These are phyloP conservation scores for Aspergillus cavernicola DNA, from an alignment of 495 filamentous ascomycete species.

Conservation along the genomic window DNA sequence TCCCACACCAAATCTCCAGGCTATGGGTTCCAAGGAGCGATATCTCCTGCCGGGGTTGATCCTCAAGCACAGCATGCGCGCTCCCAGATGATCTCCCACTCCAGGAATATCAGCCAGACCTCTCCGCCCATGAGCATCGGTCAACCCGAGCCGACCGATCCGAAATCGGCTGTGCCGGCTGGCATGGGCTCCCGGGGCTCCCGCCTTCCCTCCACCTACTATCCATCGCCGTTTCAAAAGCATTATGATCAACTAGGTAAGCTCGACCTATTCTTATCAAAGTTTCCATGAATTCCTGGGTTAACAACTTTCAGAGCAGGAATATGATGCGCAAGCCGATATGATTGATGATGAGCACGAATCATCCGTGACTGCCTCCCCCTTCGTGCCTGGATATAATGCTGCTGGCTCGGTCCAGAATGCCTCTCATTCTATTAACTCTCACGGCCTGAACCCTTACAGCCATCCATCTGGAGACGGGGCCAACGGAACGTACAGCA, in stretches of 20 bases:
- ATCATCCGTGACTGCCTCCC: slow-evolving; percentile 61
- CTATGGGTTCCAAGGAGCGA: slow-evolving; percentile 64
- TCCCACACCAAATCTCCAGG: slow-evolving; percentile 65
- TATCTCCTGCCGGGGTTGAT: slow-evolving; percentile 66
- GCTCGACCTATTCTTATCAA: slow-evolving; percentile 25
- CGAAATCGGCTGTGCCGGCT: slow-evolving; percentile 28
- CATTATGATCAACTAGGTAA: slow-evolving; percentile 98
- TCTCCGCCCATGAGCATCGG: slow-evolving; percentile 43
- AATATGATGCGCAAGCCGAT: slow-evolving; percentile 95
- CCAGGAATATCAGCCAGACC: slow-evolving; percentile 36
- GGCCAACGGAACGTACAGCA: slow-evolving; percentile 38
- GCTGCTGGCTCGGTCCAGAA: slow-evolving; percentile 40
- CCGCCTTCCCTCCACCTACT: slow-evolving; percentile 57
- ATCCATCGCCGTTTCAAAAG: slow-evolving; percentile 82
- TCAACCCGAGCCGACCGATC: slow-evolving; percentile 36
- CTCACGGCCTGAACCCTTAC: slow-evolving; percentile 34
- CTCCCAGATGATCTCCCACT: slow-evolving; percentile 45
- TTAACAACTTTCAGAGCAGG: slow-evolving; percentile 68
- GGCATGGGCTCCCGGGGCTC: slow-evolving; percentile 27
- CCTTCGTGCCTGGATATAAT: slow-evolving; percentile 60
- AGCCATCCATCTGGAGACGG: slow-evolving; percentile 38
- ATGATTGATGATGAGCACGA: slow-evolving; percentile 85
- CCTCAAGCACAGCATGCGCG: slow-evolving; percentile 48
- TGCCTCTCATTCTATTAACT: slow-evolving; percentile 34
- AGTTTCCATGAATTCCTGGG: not conserved